Evolutionary conservation across 139 green algal genomes (phyloP).

Genomic region (Chlamydomonas sphaeroides): DNA sequence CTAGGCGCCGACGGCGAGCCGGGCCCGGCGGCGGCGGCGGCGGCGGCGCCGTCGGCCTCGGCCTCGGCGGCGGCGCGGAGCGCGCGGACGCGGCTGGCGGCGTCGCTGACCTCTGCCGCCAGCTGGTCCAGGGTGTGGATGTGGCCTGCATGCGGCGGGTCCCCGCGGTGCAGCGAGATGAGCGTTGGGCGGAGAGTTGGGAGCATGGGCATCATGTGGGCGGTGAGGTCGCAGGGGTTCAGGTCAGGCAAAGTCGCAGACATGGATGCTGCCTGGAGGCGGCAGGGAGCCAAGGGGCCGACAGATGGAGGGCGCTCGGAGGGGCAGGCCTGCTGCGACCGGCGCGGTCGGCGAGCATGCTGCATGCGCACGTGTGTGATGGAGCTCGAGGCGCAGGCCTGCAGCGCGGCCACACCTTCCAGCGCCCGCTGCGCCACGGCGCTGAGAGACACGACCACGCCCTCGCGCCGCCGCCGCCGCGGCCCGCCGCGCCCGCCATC

Average conservation of each 20-base stretch:
- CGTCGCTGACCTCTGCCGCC: background rate
- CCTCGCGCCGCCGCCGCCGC: background rate
- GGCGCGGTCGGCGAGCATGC: no score
- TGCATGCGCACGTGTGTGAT: no score
- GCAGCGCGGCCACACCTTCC: conserved; percentile 16
- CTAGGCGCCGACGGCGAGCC: background rate
- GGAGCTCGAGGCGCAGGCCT: no score
- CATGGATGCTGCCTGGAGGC: background rate
- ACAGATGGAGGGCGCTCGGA: no score
- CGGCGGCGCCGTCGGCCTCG: background rate
- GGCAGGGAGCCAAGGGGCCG: no score
- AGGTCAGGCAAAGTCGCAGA: background rate
- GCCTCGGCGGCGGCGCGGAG: background rate
- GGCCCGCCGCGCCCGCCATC: no score
- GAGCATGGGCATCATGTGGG: background rate
- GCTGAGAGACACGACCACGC: conserved; percentile 5
- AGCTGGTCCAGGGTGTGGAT: conserved; percentile 31
- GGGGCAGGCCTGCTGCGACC: no score
- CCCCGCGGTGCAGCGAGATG: background rate
- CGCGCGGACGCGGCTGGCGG: background rate
- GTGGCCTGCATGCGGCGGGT: background rate
- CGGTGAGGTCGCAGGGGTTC: background rate
- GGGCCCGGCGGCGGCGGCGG: background rate
- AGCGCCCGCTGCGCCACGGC: conserved; percentile 20
- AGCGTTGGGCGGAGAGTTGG: background rate